Evolutionary conservation across 1,284 basidiomycete genomes (phyloP).

Genomic region (Ganoderma resinaceum): DNA sequence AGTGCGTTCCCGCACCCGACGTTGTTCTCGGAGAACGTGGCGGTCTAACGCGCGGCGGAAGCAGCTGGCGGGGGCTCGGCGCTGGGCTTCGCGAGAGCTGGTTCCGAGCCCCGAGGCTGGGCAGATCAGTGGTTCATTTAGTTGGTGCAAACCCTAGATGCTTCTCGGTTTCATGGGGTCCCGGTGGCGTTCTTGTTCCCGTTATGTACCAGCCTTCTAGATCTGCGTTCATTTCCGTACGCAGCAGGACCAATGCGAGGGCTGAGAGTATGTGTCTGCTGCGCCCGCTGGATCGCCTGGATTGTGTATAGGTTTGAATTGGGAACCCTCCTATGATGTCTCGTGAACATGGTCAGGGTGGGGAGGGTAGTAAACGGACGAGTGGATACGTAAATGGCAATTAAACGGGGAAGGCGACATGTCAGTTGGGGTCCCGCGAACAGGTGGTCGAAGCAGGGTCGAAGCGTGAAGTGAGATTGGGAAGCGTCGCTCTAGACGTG

Average conservation of each 20-base stretch:
- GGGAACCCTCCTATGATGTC: too few species aligned
- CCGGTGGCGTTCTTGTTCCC: neutral
- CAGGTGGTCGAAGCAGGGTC: neutral
- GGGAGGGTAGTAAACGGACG: neutral
- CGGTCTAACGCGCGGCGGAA: neutral
- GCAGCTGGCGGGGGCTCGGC: neutral
- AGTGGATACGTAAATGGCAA: neutral
- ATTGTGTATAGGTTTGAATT: too few species aligned
- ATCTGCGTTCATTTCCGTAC: neutral
- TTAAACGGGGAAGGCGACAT: neutral
- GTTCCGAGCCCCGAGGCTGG: neutral
- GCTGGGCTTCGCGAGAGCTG: neutral
- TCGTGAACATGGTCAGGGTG: neutral
- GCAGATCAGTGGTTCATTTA: constrained; percentile 2
- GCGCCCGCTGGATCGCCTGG: too few species aligned
- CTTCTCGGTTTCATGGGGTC: neutral
- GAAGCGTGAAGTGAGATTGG: neutral
- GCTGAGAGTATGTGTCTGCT: neutral
- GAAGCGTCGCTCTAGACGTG: neutral
- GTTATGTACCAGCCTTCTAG: neutral
- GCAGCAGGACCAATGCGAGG: neutral
- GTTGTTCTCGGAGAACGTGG: neutral
- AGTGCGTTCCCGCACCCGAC: neutral
- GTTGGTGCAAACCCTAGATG: neutral
- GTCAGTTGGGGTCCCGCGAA: neutral